These are phyloP conservation scores for Candida chauliodis DNA, from an alignment of 805 yeast genomes.

Conservation along the genomic window DNA sequence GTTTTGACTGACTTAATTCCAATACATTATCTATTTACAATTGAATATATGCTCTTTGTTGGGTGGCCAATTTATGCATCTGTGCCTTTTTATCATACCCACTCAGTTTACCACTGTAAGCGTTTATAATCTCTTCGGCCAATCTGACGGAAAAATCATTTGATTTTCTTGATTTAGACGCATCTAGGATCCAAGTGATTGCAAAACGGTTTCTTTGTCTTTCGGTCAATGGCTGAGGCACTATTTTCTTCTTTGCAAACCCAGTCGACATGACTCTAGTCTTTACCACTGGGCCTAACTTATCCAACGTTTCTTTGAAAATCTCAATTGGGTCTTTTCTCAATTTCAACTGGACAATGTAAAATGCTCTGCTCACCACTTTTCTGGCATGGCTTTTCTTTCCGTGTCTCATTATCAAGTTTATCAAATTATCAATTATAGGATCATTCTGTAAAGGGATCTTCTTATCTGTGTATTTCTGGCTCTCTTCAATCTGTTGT, in stretches of 20 bases:
- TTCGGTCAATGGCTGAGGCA: conserved; percentile 79
- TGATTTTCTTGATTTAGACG: conserved; percentile 73
- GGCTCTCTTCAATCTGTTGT: conserved; percentile 60
- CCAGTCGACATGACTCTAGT: conserved; percentile 78
- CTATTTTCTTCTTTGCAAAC: conserved; percentile 74
- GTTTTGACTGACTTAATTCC: too few relatives aligned
- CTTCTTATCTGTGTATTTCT: conserved; percentile 44
- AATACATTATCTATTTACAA: conserved; percentile 5
- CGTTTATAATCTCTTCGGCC: conserved; percentile 82
- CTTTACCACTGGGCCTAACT: conserved; percentile 79
- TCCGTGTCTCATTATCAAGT: conserved; percentile 90
- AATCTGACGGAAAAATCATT: conserved; percentile 82
- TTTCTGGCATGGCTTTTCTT: conserved; percentile 77
- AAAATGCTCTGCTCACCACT: conserved; percentile 71
- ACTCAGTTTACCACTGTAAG: conserved; percentile 72
- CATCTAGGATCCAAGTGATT: conserved; percentile 86
- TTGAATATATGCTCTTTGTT: conserved; percentile 77
- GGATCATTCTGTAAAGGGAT: conserved; percentile 67
- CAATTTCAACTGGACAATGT: conserved; percentile 67
- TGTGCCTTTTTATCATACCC: conserved; percentile 80
- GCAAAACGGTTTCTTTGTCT: conserved; percentile 86
- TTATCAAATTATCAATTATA: conserved; percentile 72
- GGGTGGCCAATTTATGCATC: conserved; percentile 82
- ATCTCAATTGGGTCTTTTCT: conserved; percentile 78
- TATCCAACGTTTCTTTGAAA: conserved; percentile 70